Conservation (phyloP, 768 basidiomycete genomes). For the Podaxis sp. region DNA sequence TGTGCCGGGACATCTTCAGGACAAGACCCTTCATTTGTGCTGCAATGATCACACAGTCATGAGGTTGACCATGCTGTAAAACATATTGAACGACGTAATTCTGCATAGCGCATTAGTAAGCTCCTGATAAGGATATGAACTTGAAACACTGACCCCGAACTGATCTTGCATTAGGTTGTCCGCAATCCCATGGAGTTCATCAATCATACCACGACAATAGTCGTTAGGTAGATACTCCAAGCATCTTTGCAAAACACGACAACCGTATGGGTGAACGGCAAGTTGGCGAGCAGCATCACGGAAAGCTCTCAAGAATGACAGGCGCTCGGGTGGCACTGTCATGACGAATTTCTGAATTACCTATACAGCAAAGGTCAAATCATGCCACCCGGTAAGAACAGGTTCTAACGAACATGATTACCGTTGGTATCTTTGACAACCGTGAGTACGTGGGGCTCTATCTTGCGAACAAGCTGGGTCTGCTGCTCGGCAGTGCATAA, state of each 20-base stretch:
- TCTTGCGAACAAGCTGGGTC: conserved; percentile 67
- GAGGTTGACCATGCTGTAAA: conserved; percentile 72
- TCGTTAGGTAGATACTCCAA: conserved; percentile 79
- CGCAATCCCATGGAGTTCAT: conserved; percentile 77
- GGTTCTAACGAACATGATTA: conserved; percentile 71
- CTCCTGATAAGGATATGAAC: background rate
- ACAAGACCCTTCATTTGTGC: conserved; percentile 74
- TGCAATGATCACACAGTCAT: conserved; percentile 69
- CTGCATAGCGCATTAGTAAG: conserved; percentile 34
- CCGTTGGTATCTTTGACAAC: conserved; percentile 92
- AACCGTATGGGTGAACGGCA: conserved; percentile 89
- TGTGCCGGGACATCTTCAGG: conserved; percentile 78
- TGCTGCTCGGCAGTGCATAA: conserved; percentile 79
- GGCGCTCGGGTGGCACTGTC: conserved; percentile 71
- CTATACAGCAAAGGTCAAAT: conserved; percentile 33
- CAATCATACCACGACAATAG: conserved; percentile 68
- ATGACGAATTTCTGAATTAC: conserved; percentile 90
- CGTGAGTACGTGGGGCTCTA: conserved; percentile 76
- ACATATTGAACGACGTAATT: conserved; percentile 97
- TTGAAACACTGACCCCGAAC: conserved; percentile 66
- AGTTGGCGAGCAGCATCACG: conserved; percentile 77
- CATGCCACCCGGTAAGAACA: background rate
- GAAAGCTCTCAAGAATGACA: conserved; percentile 76
- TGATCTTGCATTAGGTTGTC: conserved; percentile 83
- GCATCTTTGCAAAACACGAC: conserved; percentile 91